Conservation (phyloP, 2,329 filamentous ascomycete genomes). For the Talaromyces sp. region DNA sequence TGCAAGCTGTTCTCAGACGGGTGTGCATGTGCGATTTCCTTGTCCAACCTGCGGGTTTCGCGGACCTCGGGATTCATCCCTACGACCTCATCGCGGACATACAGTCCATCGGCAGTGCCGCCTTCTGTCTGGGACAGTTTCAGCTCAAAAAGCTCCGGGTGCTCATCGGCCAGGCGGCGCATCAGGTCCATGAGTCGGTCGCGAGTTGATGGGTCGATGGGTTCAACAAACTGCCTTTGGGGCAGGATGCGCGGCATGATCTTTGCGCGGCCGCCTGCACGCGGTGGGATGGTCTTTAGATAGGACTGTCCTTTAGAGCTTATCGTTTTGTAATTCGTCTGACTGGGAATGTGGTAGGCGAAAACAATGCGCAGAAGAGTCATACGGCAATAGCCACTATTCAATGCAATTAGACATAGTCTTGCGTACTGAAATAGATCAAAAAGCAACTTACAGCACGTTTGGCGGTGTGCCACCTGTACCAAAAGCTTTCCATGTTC, state of each 20-base stretch:
- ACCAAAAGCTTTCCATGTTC: slow-evolving; percentile 7
- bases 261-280: slow-evolving; percentile 4
- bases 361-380: slow-evolving; percentile 1
- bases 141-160: slow-evolving; percentile 3
- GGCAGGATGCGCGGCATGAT: slow-evolving; percentile 11
- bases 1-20: slow-evolving; percentile 5
- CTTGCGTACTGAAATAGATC: background rate
- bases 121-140: slow-evolving; percentile 6
- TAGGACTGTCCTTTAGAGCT: slow-evolving; percentile 5
- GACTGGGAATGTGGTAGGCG: slow-evolving; percentile 9
- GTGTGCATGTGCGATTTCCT: slow-evolving; percentile 7
- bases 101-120: slow-evolving; percentile 5
- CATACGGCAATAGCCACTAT: slow-evolving; percentile 12
- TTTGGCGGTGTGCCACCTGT: slow-evolving; percentile 10
- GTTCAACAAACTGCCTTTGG: slow-evolving; percentile 4
- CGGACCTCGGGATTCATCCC: slow-evolving; percentile 1
- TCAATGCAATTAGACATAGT: background rate
- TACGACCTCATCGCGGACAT: slow-evolving; percentile 2
- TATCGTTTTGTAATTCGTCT: slow-evolving; percentile 5
- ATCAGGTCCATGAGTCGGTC: background rate
- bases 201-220: slow-evolving; percentile 4
- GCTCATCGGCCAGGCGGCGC: background rate
- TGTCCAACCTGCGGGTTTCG: background rate
- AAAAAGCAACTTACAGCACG: slow-evolving; percentile 2
- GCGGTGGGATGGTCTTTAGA: background rate